These are phyloP conservation scores for Ensete glaucum DNA, from an alignment of 176 grass and related monocot species.

Conservation along the genomic window DNA sequence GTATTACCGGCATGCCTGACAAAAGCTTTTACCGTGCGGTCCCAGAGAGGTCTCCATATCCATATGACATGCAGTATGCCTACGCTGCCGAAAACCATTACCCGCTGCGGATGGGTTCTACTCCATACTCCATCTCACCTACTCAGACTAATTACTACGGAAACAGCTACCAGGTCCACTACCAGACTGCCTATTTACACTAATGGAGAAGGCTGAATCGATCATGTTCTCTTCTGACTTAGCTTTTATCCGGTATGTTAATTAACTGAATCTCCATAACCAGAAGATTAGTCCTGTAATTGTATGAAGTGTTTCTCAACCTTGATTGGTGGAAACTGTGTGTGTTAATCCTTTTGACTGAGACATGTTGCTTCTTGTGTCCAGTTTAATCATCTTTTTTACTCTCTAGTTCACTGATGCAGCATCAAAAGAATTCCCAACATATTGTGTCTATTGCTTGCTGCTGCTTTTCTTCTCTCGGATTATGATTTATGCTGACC, in stretches of 20 bases:
- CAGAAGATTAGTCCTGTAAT: not conserved
- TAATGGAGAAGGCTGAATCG: constrained; percentile 37
- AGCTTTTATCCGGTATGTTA: constrained; percentile 31
- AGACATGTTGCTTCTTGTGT: not conserved
- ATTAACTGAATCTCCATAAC: not conserved
- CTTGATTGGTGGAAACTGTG: not conserved
- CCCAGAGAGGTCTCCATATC: constrained; percentile 51
- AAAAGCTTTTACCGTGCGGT: constrained; percentile 25
- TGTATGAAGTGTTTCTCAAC: not conserved
- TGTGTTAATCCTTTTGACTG: not conserved
- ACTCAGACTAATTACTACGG: constrained; percentile 58
- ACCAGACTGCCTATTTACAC: constrained; percentile 63
- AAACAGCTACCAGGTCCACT: constrained; percentile 72
- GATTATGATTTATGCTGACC: no score
- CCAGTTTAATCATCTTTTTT: not conserved
- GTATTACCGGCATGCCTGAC: constrained; percentile 40
- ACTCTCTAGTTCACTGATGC: not conserved
- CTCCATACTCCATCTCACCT: constrained; percentile 55
- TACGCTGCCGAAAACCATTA: constrained; percentile 54
- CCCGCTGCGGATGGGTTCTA: constrained; percentile 34
- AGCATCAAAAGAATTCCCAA: no score
- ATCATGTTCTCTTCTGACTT: constrained; percentile 31
- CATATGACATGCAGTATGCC: constrained; percentile 55
- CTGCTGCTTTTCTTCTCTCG: no score
- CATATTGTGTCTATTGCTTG: no score